phyloP scores from a whole-genome alignment of 306 rosid species.

The Rubus idaeus region DNA sequence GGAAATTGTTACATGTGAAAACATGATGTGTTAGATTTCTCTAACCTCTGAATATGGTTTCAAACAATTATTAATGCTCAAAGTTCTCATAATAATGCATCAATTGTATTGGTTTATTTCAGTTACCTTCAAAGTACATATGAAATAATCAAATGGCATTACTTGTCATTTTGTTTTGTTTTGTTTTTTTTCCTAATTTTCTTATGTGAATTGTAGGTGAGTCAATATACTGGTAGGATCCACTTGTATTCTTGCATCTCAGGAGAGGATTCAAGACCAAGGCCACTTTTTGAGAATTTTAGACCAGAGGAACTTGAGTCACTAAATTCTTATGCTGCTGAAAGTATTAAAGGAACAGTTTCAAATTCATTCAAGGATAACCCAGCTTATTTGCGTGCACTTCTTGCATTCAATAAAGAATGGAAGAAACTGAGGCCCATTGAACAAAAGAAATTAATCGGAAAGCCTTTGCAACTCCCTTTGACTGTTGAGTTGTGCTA shows the following conservation, averaged over 20 bases:
- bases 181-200: neutral
- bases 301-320: slow-evolving; percentile 83
- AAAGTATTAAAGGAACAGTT: slow-evolving; percentile 32
- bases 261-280: slow-evolving; percentile 76
- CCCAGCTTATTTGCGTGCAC: slow-evolving; percentile 46
- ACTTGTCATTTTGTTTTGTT: too few species aligned
- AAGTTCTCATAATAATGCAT: neutral
- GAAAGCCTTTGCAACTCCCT: slow-evolving; percentile 92
- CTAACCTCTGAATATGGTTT: neutral
- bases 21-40: neutral
- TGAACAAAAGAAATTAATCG: slow-evolving; percentile 69
- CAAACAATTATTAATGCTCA: neutral
- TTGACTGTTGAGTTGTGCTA: slow-evolving; percentile 72
- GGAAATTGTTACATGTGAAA: neutral
- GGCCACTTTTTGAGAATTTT: slow-evolving; percentile 72
- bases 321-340: slow-evolving; percentile 38
- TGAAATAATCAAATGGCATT: neutral
- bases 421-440: slow-evolving; percentile 84
- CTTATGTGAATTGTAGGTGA: slow-evolving; percentile 53
- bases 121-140: neutral
- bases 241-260: slow-evolving; percentile 82
- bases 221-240: slow-evolving; percentile 88
- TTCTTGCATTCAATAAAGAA: slow-evolving; percentile 59
- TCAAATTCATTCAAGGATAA: slow-evolving; percentile 40
- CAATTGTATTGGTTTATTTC: neutral